Percentiles rank a stretch among this genome's conserved stretches.
These are phyloP conservation scores for Sugiyamaella novakii DNA, from an alignment of 1,139 yeast genomes.

Conservation along the genomic window DNA sequence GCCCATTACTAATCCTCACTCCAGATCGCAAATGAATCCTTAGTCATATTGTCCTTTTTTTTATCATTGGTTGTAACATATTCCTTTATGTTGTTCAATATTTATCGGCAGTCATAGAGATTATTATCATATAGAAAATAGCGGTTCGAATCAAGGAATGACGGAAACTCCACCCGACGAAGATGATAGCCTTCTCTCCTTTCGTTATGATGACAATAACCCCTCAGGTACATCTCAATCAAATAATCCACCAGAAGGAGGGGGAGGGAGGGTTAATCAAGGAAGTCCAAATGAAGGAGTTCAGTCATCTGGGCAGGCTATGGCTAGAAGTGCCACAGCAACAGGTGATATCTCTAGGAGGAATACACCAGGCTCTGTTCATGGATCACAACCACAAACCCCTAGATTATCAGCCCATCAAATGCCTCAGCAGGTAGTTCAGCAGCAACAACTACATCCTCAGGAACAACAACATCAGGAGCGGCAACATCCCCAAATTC, in stretches of 20 bases:
- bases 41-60: neutral
- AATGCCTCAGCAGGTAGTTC: conserved; percentile 30
- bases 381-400: conserved; percentile 14
- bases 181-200: conserved; percentile 26
- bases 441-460: conserved; percentile 33
- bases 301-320: conserved; percentile 18
- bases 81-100: conserved; percentile 5
- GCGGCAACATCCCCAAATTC: conserved; percentile 34
- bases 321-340: conserved; percentile 23
- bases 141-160: conserved; percentile 24
- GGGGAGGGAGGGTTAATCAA: neutral
- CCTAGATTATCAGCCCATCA: too few relatives aligned
- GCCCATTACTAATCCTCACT: neutral
- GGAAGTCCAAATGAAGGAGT: conserved; percentile 4
- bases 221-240: conserved; percentile 11
- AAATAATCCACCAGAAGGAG: conserved; percentile 3
- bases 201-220: conserved; percentile 24
- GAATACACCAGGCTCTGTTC: conserved; percentile 19
- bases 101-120: too few relatives aligned
- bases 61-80: conserved; percentile 5
- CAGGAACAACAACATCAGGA: conserved; percentile 32
- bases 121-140: neutral
- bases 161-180: conserved; percentile 28
- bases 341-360: conserved; percentile 20
- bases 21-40: conserved; percentile 7